phyloP scores from a whole-genome alignment of 768 basidiomycete species.

The Flagelloscypha sp. region DNA sequence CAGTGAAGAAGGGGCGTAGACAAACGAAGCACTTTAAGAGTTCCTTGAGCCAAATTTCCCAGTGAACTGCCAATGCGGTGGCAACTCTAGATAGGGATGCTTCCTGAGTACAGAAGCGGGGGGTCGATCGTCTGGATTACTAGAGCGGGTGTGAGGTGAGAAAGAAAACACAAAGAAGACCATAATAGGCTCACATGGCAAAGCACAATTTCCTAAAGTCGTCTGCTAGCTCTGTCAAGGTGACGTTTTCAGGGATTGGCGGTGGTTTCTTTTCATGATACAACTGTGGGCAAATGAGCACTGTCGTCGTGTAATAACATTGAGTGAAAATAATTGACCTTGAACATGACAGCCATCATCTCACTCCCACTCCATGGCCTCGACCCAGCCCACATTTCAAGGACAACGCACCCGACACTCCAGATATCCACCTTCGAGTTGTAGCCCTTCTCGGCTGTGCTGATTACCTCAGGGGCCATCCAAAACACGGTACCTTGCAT shows the following conservation, averaged over 20 bases:
- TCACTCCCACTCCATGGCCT: constrained; percentile 92
- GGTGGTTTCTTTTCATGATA: constrained; percentile 81
- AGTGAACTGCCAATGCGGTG: constrained; percentile 68
- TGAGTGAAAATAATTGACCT: constrained; percentile 44
- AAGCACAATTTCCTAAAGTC: constrained; percentile 89
- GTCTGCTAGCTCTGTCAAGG: constrained; percentile 64
- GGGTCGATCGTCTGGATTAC: constrained; percentile 80
- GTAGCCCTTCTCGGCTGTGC: constrained; percentile 83
- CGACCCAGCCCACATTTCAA: constrained; percentile 99
- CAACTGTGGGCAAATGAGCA: constrained; percentile 38
- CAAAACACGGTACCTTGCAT: constrained; percentile 99
- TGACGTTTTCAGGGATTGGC: constrained; percentile 80
- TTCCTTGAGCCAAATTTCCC: no score
- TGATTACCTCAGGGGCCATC: constrained; percentile 97
- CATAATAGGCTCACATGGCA: constrained; percentile 56
- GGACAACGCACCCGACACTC: constrained; percentile 96
- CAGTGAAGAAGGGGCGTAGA: constrained; percentile 1
- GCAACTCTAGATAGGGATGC: constrained; percentile 71
- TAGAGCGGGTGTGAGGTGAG: constrained; percentile 21
- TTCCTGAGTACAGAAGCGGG: constrained; percentile 68
- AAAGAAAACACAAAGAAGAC: neutral
- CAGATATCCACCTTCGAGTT: constrained; percentile 98
- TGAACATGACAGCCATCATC: constrained; percentile 87
- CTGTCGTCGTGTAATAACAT: constrained; percentile 1
- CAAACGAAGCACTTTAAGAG: no score